phyloP scores from a whole-genome alignment of 495 filamentous ascomycete species.

The Aspergillus indologenus region DNA sequence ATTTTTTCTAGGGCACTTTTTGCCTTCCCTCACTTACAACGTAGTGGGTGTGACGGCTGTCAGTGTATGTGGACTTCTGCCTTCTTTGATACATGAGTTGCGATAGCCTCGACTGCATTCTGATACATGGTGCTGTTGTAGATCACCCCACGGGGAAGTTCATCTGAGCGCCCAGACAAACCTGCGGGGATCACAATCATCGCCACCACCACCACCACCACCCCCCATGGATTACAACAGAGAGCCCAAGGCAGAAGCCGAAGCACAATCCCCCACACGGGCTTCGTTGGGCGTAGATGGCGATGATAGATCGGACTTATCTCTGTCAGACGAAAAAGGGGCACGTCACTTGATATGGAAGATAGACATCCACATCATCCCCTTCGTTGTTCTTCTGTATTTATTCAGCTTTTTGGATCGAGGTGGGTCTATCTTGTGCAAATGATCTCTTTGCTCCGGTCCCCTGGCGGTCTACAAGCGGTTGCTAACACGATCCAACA shows the following conservation, averaged over 20 bases:
- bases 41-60: neutral
- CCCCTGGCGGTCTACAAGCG: neutral
- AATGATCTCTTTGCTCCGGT: constrained; percentile 5
- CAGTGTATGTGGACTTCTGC: neutral
- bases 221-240: constrained; percentile 1
- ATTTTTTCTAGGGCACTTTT: neutral
- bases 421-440: constrained; percentile 25
- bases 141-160: constrained; percentile 1
- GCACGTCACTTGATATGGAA: constrained; percentile 50
- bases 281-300: constrained; percentile 1
- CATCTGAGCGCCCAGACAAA: neutral
- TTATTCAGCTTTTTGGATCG: constrained; percentile 66
- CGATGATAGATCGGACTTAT: constrained; percentile 16
- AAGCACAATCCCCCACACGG: constrained; percentile 9
- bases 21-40: neutral
- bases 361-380: constrained; percentile 59
- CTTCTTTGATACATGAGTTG: neutral
- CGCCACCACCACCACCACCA: neutral
- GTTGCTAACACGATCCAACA: constrained; percentile 25
- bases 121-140: neutral
- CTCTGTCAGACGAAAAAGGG: constrained; percentile 37
- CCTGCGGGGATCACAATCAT: neutral
- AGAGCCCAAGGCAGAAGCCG: constrained; percentile 18
- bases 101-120: neutral
- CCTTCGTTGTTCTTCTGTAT: constrained; percentile 59